Base-by-base conservation (phyloP, 768 basidiomycete genomes). In the Hirschioporus abietinus region DNA sequence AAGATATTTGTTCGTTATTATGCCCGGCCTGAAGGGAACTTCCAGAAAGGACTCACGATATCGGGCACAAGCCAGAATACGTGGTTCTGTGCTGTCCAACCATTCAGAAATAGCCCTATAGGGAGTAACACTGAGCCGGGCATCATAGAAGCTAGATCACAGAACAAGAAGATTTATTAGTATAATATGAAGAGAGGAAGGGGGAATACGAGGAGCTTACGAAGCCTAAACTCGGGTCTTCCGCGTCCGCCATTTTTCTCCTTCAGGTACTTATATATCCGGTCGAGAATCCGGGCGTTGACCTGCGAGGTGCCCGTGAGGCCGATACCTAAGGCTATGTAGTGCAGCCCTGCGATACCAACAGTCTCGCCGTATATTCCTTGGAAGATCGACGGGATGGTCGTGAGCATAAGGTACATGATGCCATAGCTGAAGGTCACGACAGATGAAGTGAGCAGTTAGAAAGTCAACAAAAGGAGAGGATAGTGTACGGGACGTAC, bases 21-120 rank as follows among this genome's bases (percentile, higher is more conserved):
- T 30, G 30, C 4, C 8, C 30, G 8, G 8, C 30, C 30, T 30
- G n/a, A 30, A 30, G 30, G 25, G 20, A 34, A 15, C 23, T 26
- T 61, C 26, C 5, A 61, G 17, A 58, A 60, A 34, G 25, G 66
- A 68, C 66, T 64, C 27, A 72, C 76, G 35, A 75, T 68, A 63
- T 73, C 72, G 42, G 72, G 69, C 0, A 74, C 73, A 60, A 79
- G 73, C 78, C 78, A 80, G 65, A 73, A 72, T 3, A 78, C 69
- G 27, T 67, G 67, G 2, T 69, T 60, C 66, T 80, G 73, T 1
- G 76, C 73, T 4, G 74, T 72, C 75, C 78, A 81, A 8, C 78
- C 78, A 69, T 76, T 76, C 52, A 80, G 72, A 62, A 79, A 71
- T 20, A 79, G 71, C 0, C 78, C 78, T 42, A 77, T 65, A 0